Evolutionary conservation across 176 grass and related monocot species (phyloP).

Genomic region (Avena eriantha): DNA sequence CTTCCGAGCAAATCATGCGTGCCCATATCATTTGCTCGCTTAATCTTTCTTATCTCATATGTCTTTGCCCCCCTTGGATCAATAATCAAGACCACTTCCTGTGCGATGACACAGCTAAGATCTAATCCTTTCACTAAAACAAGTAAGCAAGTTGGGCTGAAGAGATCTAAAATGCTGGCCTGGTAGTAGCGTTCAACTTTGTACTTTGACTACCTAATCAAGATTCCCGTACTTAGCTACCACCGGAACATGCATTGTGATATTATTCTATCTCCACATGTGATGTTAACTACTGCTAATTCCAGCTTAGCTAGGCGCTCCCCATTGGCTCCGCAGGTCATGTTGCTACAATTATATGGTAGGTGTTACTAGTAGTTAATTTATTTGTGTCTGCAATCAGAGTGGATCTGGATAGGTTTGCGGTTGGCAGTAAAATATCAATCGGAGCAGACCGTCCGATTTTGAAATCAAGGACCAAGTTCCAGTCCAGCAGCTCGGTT

Average conservation of each 20-base stretch:
- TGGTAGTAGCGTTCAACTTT: conserved; percentile 43
- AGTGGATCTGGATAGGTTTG: conserved; percentile 28
- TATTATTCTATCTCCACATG: conserved; percentile 66
- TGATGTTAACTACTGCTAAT: conserved; percentile 50
- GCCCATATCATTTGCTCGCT: conserved; percentile 42
- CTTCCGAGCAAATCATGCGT: conserved; percentile 44
- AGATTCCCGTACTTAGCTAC: conserved; percentile 53
- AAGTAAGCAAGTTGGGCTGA: conserved; percentile 51
- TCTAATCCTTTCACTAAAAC: conserved; percentile 50
- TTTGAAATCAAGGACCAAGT: conserved; percentile 37
- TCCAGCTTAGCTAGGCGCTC: conserved; percentile 42
- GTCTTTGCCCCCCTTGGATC: conserved; percentile 19
- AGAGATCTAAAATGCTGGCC: conserved; percentile 44
- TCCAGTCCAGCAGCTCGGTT: background rate
- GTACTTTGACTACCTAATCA: conserved; percentile 59
- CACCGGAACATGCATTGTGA: conserved; percentile 50
- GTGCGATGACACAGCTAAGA: conserved; percentile 45
- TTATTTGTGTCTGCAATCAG: conserved; percentile 1
- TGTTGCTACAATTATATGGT: conserved; percentile 51
- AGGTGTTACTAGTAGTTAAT: conserved; percentile 26
- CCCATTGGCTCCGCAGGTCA: conserved; percentile 30
- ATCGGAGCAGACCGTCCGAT: background rate
- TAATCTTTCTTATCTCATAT: conserved; percentile 40
- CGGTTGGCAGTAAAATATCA: background rate
- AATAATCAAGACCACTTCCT: conserved; percentile 33